Evolutionary conservation across 2,329 filamentous ascomycete genomes (phyloP).

Genomic region (Neofusicoccum laricinum): DNA sequence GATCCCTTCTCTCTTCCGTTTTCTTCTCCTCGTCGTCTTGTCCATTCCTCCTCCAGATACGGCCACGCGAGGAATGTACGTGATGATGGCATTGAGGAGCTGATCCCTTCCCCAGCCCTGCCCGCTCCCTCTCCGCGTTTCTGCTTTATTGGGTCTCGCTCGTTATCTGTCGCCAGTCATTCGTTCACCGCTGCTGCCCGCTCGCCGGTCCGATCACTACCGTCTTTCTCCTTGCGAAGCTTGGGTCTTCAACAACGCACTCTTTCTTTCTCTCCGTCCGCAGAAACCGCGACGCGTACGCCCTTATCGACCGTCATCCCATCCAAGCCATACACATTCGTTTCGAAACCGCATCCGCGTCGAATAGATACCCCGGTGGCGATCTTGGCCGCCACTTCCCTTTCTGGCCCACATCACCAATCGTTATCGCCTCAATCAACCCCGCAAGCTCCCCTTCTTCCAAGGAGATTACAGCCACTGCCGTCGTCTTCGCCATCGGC

Average conservation of each 20-base stretch:
- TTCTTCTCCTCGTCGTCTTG: neutral
- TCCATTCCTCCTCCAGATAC: neutral
- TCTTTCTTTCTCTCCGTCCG: neutral
- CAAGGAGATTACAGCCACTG: neutral
- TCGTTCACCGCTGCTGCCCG: neutral
- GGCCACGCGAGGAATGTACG: neutral
- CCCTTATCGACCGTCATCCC: neutral
- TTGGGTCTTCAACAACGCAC: neutral
- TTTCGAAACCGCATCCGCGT: constrained; percentile 9
- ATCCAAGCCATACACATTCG: neutral
- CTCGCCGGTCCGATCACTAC: neutral
- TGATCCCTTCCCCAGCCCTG: neutral
- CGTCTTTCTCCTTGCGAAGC: neutral
- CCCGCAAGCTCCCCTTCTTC: neutral
- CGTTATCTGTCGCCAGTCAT: neutral
- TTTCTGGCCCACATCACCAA: neutral
- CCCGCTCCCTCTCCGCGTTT: neutral
- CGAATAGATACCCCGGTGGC: constrained; percentile 3
- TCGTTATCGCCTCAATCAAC: neutral
- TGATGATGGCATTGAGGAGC: neutral
- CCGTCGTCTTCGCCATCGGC: neutral
- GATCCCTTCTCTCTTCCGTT: neutral
- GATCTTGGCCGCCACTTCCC: neutral
- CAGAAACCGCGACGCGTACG: neutral
- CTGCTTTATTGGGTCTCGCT: neutral